Evolutionary conservation across 2,329 filamentous ascomycete genomes (phyloP), one percentile per base, ranked within the genome.

Genomic region (Cladosporium sp.): DNA sequence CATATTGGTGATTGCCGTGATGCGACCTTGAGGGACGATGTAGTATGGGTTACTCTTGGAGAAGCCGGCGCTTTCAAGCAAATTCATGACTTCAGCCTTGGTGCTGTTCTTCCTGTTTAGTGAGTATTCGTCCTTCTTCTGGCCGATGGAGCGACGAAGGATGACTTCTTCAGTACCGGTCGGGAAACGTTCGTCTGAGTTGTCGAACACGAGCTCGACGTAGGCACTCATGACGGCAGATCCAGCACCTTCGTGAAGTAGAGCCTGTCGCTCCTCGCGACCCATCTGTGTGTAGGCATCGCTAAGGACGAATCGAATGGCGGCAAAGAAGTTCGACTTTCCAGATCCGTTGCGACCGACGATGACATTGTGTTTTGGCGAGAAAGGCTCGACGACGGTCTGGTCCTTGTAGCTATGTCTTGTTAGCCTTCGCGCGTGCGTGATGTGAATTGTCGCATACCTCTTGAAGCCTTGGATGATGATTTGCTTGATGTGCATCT

Each of bases 391-490:
- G 73, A 97, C 97, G 73, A 97, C 90, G 53, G 91, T 97, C 75
- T 99, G 95, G 72, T 99, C 93, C 82, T 99, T 99, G 85, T 99
- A 99, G 83, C 92, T 96, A 68, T 57, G 45, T 62, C 57, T 45
- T 44, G 20, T 47, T 37, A 61, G 69, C 60, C 39, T 58, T 45
- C 63, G 45, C 60, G 59, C 48, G 39, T 58, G 22, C 36, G n/a
- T 8, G 12, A 44, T 9, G n/a, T 25, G 37, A 9, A 3, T 20
- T 37, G 36, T n/a, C 57, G 51, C 76, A 65, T 75, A 95, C 91
- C 91, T 97, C 79, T 99, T 99, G 79, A 99, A 99, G 85, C 94
- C 94, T 76, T 99, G 94, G 73, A 99, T 97, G 75, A 97, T 97
- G 75, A 97, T 97, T 80, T 99, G 94, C 77, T 99, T 99, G 83